Conservation (phyloP, 768 basidiomycete genomes). For the Trichaptum fuscoviolaceum region DNA sequence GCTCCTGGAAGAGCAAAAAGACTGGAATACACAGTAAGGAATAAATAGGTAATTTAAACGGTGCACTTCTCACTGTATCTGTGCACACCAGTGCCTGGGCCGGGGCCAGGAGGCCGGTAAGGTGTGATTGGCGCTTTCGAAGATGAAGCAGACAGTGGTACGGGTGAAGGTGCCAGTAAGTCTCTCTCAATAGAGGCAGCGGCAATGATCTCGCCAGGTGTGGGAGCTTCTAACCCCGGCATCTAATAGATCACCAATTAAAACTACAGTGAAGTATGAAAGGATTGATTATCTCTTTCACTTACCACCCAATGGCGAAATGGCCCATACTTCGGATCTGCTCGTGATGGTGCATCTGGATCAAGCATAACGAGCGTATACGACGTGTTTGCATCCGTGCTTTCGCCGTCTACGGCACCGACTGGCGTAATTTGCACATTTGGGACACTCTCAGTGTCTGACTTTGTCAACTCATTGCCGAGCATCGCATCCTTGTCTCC, state of each 20-base stretch:
- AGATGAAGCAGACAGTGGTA: neutral
- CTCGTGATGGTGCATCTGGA: conserved; percentile 51
- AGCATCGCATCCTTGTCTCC: conserved; percentile 31
- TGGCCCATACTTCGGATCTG: conserved; percentile 42
- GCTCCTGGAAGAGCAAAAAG: conserved; percentile 60
- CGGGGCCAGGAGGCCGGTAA: conserved; percentile 53
- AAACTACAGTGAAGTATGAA: neutral
- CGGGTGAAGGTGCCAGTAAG: neutral
- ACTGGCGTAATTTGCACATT: conserved; percentile 40
- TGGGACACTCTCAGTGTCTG: conserved; percentile 46
- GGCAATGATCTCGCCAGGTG: neutral
- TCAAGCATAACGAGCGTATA: conserved; percentile 56
- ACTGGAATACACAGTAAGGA: conserved; percentile 23
- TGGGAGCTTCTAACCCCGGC: neutral
- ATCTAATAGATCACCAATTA: neutral
- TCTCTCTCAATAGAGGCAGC: neutral
- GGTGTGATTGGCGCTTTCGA: conserved; percentile 35
- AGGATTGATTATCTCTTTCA: no score
- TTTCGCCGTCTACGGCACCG: conserved; percentile 24
- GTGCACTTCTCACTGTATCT: conserved; percentile 43
- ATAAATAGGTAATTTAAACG: neutral
- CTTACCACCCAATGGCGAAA: conserved; percentile 55
- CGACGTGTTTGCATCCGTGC: conserved; percentile 21
- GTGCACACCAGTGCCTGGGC: conserved; percentile 47
- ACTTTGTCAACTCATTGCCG: conserved; percentile 31